Conservation (phyloP, 2,329 filamentous ascomycete species). For the Graphiopsis chlorocephala region DNA sequence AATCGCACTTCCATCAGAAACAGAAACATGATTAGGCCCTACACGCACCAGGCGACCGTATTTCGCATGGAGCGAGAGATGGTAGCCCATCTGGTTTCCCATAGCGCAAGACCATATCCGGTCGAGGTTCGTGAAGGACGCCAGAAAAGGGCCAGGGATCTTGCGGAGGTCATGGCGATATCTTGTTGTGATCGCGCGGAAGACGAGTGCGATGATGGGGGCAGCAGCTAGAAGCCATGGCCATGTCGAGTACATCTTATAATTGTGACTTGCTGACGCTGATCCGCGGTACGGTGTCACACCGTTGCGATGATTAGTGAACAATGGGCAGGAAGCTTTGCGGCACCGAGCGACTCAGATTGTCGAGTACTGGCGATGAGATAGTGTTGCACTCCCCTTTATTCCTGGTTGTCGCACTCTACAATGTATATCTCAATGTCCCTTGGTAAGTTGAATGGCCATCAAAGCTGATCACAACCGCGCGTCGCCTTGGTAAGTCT, state of each 20-base stretch:
- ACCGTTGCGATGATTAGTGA: not conserved
- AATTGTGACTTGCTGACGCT: not conserved
- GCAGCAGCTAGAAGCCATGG: not conserved
- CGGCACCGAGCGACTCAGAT: not conserved
- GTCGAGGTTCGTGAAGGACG: conserved; percentile 49
- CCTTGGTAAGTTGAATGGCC: not conserved
- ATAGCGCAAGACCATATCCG: conserved; percentile 60
- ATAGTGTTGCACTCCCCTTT: not conserved
- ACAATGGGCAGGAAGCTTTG: not conserved
- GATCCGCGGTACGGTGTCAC: not conserved
- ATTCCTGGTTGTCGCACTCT: not conserved
- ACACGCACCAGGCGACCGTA: conserved; percentile 70
- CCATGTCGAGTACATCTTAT: not conserved
- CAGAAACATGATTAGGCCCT: conserved; percentile 70
- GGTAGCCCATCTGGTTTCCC: conserved; percentile 61
- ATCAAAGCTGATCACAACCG: not conserved
- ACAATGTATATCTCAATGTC: not conserved
- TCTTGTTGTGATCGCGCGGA: not conserved
- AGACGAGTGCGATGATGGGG: not conserved
- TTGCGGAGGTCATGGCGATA: conserved; percentile 31
- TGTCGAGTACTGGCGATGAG: not conserved
- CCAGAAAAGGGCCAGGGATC: conserved; percentile 52
- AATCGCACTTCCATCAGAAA: conserved; percentile 69
- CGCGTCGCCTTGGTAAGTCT: not conserved
- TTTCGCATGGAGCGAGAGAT: conserved; percentile 58